phyloP scores from a whole-genome alignment of 768 basidiomycete genomes.

The Calocera viscosa region DNA sequence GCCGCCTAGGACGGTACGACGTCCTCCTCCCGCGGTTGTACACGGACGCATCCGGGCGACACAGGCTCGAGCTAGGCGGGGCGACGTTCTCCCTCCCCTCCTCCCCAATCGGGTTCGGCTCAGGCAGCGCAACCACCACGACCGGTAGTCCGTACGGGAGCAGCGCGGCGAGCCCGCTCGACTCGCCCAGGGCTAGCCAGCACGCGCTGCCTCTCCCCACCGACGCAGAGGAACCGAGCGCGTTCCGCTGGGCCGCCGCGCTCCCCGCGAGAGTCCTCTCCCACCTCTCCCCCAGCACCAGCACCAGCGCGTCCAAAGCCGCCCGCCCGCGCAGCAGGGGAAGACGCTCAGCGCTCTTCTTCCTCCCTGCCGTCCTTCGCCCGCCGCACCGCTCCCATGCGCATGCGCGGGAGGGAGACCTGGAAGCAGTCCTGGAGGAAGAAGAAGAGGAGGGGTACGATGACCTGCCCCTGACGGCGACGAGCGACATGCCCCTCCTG shows the following conservation, averaged over 20 bases:
- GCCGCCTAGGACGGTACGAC: constrained; percentile 38
- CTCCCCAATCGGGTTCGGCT: constrained; percentile 10
- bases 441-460: not conserved
- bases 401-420: not conserved
- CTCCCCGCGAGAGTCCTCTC: not conserved
- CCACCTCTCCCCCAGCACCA: not conserved
- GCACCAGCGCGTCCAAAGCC: not conserved
- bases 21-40: constrained; percentile 65
- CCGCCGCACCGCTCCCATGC: constrained; percentile 23
- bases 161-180: not conserved
- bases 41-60: constrained; percentile 49
- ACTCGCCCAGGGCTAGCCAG: not conserved
- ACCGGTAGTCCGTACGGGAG: constrained; percentile 3
- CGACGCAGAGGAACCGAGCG: constrained; percentile 35
- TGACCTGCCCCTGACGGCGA: not conserved
- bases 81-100: constrained; percentile 35
- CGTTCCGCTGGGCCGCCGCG: not conserved
- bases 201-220: constrained; percentile 23
- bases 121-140: constrained; percentile 10
- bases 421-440: not conserved
- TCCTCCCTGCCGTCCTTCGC: constrained; percentile 69
- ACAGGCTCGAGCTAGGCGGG: constrained; percentile 56
- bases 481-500: not conserved
- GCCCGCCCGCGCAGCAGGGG: not conserved
- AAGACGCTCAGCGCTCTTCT: constrained; percentile 54